Base-by-base conservation (phyloP, 2,329 filamentous ascomycete species). In the Magnaporthales sp. region DNA sequence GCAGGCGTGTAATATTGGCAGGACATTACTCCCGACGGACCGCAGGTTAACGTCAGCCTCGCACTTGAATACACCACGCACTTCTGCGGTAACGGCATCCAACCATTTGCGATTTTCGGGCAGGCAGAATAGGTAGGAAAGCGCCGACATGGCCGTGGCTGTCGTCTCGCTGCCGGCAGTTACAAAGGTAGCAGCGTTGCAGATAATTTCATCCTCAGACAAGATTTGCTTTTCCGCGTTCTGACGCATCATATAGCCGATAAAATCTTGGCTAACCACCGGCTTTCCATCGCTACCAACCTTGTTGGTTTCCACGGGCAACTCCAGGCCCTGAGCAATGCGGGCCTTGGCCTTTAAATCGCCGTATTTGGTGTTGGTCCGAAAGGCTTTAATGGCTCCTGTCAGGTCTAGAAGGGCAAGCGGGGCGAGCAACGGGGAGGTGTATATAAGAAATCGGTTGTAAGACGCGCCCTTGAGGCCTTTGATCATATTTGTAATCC, bases 1-100 rank as follows among this genome's bases (percentile, higher is more conserved):
- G 38, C 73, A 71, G 3, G 75, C 79, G 62, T 77, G 73, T 8
- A 80, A 72, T 38, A 74, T 64, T 26, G 62, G 65, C 11, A 62
- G 51, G n/a, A 13, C 61, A 38, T 67, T 4, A 8, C 13, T 9
- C 13, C 22, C 4, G 24, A 56, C 63, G n/a, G 19, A 10, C 22
- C 9, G 11, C 19, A 65, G 24, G 13, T 22, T 30, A 0, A 65
- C n/a, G 13, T 56, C 51, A 26, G 46, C 22, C 27, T 65, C 63
- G 19, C 24, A 0, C 46, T 31, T 30, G 26, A 56, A 65, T 24
- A 6, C 5, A 1, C 13, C 3, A 4, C 54, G 46, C 1, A 65
- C 27, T 10, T 56, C 54, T 24, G 31, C 62, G 27, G 22, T 13
- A 8, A 26, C 10, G 76, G 68, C 22, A 61, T 71, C 0, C n/a